Base-by-base conservation (phyloP, 2,329 filamentous ascomycete genomes). In the Colletotrichum abscissum region DNA sequence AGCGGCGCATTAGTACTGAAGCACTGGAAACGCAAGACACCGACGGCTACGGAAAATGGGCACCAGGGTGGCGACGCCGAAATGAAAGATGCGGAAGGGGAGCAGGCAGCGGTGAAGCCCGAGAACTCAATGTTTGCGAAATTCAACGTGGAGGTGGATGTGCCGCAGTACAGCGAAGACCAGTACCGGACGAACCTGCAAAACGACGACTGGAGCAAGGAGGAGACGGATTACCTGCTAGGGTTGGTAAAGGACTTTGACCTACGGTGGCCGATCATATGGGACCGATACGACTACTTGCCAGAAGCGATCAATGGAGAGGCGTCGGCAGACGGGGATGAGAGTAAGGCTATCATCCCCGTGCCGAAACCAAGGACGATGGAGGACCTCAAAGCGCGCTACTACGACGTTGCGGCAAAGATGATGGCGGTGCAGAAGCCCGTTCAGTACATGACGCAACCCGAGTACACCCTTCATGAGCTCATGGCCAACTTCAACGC, bases 191-290 rank as follows among this genome's bases (percentile, higher is more conserved):
- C 91, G 70, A 90, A 93, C 74, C 84, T 99, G 63, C 89, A 91
- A 77, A 93, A 88, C 79, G 86, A 90, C 16, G 92, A 96, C 77
- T 99, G 97, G 97, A 92, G 93, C 16, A 94, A 93, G 79, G 93
- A 97, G 78, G 97, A 99, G 84, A 99, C 97, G 9, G 95, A 98
- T 80, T 98, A 98, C 80, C 84, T 99, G 75, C 89, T 98, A 80
- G 86, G 90, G 3, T 81, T 96, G 46, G 94, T 91, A 16, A 88
- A 88, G 70, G 93, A 95, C 59, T 98, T 92, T 79, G 95, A 97
- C 79, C 88, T 98, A 73, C 92, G 97, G 76, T 99, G 97, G 95
- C 89, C 96, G 4, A 82, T 98, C 19, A 94, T 99, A 73, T 94
- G 93, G 87, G 97, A 99, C 82, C 93, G 96, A 71, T 99, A 98